These are phyloP conservation scores for Blastobotrys serpentis DNA, from an alignment of 1,139 yeast species.

Conservation along the genomic window DNA sequence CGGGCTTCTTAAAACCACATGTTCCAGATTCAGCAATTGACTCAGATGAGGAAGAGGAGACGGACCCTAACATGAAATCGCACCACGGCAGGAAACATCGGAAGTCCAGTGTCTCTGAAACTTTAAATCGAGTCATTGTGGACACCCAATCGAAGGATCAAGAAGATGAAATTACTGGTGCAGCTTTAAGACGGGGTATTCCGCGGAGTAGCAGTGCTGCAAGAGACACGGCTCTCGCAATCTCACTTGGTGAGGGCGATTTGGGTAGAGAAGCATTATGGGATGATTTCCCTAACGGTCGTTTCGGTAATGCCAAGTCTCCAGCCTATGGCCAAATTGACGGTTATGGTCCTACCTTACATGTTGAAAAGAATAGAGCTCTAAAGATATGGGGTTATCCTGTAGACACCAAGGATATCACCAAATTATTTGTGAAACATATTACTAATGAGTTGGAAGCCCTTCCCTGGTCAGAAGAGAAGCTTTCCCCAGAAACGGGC, in stretches of 20 bases:
- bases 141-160: constrained; percentile 23
- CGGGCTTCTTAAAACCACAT: constrained; percentile 33
- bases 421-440: constrained; percentile 68
- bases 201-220: background rate
- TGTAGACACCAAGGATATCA: constrained; percentile 57
- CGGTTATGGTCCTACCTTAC: constrained; percentile 92
- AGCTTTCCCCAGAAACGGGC: constrained; percentile 85
- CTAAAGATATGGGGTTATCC: constrained; percentile 83
- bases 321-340: constrained; percentile 97
- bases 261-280: constrained; percentile 91
- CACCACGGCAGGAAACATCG: constrained; percentile 12
- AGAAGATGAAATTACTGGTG: constrained; percentile 24
- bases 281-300: constrained; percentile 98
- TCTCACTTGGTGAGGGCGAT: constrained; percentile 81
- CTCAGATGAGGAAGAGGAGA: constrained; percentile 18
- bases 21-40: constrained; percentile 10
- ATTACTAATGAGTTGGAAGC: constrained; percentile 72
- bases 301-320: constrained; percentile 95
- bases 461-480: constrained; percentile 89
- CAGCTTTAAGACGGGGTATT: constrained; percentile 33
- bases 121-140: constrained; percentile 50
- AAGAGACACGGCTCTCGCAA: constrained; percentile 63
- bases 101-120: constrained; percentile 44
- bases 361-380: constrained; percentile 69
- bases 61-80: constrained; percentile 10